Conservation (phyloP, 768 basidiomycete genomes). For the Antrodiella citrinella region DNA sequence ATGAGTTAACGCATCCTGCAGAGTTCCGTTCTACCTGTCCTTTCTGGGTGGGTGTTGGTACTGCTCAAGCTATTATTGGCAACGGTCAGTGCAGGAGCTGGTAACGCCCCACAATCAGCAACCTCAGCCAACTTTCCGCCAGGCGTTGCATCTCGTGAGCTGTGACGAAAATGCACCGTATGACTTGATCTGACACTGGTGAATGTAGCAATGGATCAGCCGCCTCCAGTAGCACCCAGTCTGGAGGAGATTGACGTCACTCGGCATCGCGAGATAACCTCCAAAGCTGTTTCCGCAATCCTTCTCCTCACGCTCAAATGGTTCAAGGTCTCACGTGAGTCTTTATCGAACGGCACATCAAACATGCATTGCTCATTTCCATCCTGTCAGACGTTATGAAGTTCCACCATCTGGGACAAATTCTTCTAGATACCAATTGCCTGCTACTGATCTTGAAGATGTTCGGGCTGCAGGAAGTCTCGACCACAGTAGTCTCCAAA, state of each 20-base stretch:
- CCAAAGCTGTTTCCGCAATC: slow-evolving; percentile 95
- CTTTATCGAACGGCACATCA: not conserved
- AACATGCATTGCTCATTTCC: slow-evolving; percentile 1
- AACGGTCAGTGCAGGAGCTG: slow-evolving; percentile 76
- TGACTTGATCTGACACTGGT: too few relatives aligned
- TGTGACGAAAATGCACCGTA: too few relatives aligned
- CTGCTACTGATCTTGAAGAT: slow-evolving; percentile 91
- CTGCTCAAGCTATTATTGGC: slow-evolving; percentile 87
- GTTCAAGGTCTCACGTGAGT: slow-evolving; percentile 97
- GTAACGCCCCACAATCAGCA: slow-evolving; percentile 57
- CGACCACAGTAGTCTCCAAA: slow-evolving; percentile 74
- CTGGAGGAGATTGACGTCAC: slow-evolving; percentile 90
- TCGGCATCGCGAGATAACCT: slow-evolving; percentile 94
- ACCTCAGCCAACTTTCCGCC: slow-evolving; percentile 67
- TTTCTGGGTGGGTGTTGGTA: slow-evolving; percentile 90
- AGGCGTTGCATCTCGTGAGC: slow-evolving; percentile 57
- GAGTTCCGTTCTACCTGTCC: slow-evolving; percentile 75
- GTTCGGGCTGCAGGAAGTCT: slow-evolving; percentile 94
- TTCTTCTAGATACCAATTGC: slow-evolving; percentile 92
- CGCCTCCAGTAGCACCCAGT: slow-evolving; percentile 58
- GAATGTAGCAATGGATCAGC: slow-evolving; percentile 49
- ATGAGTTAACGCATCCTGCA: slow-evolving; percentile 23
- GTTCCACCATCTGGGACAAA: slow-evolving; percentile 95
- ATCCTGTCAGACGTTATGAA: slow-evolving; percentile 81
- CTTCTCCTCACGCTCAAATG: slow-evolving; percentile 86